Conservation (phyloP, 306 rosid genomes). For the Lagenaria siceraria region DNA sequence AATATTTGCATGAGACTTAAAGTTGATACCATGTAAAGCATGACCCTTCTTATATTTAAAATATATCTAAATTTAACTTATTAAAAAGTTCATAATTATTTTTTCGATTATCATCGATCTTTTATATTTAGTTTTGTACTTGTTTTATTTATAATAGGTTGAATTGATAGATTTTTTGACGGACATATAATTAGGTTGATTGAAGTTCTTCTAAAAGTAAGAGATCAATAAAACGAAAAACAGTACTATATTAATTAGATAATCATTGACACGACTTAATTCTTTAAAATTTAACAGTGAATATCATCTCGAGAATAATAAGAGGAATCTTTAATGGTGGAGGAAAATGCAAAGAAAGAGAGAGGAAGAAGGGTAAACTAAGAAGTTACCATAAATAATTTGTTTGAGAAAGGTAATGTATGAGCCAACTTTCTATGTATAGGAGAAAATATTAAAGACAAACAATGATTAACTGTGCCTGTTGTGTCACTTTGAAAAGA, state of each 20-base stretch:
- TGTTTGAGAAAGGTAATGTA: conserved; percentile 2
- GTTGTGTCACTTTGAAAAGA: not conserved
- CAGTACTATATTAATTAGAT: not conserved
- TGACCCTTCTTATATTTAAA: not conserved
- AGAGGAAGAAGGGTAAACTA: not conserved
- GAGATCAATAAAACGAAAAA: not conserved
- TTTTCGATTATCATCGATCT: not conserved
- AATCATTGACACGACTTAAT: not conserved
- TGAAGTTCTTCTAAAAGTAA: not conserved
- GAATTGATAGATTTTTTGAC: not conserved
- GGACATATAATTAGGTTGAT: not conserved
- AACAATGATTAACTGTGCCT: not conserved
- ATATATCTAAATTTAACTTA: not conserved
- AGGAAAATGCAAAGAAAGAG: not conserved
- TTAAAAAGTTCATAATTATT: not conserved
- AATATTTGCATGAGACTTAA: not conserved
- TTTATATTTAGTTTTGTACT: not conserved
- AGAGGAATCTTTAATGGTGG: not conserved
- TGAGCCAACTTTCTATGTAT: not conserved
- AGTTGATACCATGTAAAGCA: not conserved
- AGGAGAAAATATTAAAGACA: not conserved
- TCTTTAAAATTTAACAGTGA: not conserved
- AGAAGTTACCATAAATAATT: not conserved
- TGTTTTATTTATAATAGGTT: not conserved
- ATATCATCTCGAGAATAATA: not conserved